Conservation (phyloP, 805 yeast species). For the Lachancea fermentati region DNA sequence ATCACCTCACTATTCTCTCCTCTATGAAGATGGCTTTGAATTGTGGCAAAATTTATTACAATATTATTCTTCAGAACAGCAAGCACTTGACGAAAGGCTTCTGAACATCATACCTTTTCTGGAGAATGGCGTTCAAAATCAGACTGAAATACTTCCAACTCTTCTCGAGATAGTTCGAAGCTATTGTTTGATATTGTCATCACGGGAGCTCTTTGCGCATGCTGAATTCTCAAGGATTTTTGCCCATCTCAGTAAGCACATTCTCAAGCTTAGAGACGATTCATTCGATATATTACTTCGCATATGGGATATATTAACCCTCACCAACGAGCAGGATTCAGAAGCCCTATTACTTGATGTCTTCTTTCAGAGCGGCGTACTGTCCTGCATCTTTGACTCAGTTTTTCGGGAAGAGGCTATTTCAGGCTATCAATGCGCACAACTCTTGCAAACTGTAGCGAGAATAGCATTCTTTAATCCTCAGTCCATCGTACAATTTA, state of each 20-base stretch:
- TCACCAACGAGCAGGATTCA: constrained; percentile 22
- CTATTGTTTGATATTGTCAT: constrained; percentile 46
- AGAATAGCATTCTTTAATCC: constrained; percentile 35
- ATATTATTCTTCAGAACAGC: constrained; percentile 43
- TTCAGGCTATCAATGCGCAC: constrained; percentile 31
- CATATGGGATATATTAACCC: constrained; percentile 29
- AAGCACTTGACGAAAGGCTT: constrained; percentile 34
- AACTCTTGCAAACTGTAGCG: constrained; percentile 33
- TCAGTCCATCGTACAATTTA: constrained; percentile 26
- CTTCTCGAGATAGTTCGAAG: constrained; percentile 58
- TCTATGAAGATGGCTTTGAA: constrained; percentile 83
- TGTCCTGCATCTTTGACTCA: constrained; percentile 24
- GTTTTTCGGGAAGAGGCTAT: constrained; percentile 28
- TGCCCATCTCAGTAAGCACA: constrained; percentile 45
- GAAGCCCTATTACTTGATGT: constrained; percentile 21
- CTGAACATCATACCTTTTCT: constrained; percentile 45
- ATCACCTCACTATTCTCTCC: constrained; percentile 47
- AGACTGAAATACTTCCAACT: constrained; percentile 70
- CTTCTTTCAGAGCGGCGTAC: constrained; percentile 25
- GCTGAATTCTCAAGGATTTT: constrained; percentile 33
- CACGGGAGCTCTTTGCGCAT: constrained; percentile 33
- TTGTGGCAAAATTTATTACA: constrained; percentile 71
- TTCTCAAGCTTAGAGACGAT: constrained; percentile 66
- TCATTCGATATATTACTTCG: constrained; percentile 45
- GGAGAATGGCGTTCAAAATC: constrained; percentile 53